Percentiles rank a stretch among this genome's conserved stretches.
These are phyloP conservation scores for Alternaria gaisen DNA, from an alignment of 2,329 filamentous ascomycete species.

Conservation along the genomic window DNA sequence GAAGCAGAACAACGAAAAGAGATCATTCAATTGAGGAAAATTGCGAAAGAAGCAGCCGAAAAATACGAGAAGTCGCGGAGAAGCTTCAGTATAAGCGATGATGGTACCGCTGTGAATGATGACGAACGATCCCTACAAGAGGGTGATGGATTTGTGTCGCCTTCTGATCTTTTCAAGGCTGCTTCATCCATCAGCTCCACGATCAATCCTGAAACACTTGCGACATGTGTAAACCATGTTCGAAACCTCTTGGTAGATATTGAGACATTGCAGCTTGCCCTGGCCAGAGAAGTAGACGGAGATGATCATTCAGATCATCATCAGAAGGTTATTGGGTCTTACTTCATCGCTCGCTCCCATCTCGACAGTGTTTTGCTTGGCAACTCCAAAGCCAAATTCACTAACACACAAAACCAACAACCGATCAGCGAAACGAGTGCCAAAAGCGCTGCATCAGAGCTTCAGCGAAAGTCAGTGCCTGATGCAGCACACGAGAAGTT, in stretches of 20 bases:
- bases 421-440: not conserved
- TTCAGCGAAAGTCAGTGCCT: not conserved
- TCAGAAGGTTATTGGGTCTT: conserved; percentile 38
- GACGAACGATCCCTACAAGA: conserved; percentile 13
- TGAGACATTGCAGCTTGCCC: conserved; percentile 33
- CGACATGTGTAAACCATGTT: conserved; percentile 37
- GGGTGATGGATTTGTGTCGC: not conserved
- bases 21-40: conserved; percentile 34
- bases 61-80: conserved; percentile 38
- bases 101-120: conserved; percentile 24
- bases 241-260: conserved; percentile 33
- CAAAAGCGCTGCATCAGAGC: not conserved
- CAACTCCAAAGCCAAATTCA: not conserved
- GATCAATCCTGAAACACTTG: conserved; percentile 30
- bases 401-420: not conserved
- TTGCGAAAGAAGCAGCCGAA: conserved; percentile 34
- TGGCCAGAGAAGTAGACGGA: conserved; percentile 52
- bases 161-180: not conserved
- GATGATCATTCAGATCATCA: conserved; percentile 43
- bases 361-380: conserved; percentile 28
- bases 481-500: no score
- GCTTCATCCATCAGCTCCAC: conserved; percentile 28
- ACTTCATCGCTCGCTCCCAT: conserved; percentile 28
- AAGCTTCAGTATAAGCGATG: conserved; percentile 31
- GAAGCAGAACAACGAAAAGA: conserved; percentile 37